Base-by-base conservation (phyloP, 208 protist species). In the Angomonas deanei region DNA sequence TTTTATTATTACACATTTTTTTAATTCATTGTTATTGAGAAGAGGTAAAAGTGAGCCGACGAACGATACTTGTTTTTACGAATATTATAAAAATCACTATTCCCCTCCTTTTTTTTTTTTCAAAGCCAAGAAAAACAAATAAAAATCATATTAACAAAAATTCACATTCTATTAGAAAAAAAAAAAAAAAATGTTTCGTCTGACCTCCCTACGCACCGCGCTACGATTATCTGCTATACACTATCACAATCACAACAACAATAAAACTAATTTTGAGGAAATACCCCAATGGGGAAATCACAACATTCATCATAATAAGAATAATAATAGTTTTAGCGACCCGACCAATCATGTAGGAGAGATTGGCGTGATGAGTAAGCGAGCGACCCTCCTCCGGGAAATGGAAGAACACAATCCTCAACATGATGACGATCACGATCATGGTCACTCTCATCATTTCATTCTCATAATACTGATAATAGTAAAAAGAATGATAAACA, bases 341-440 rank as follows among this genome's bases (percentile, higher is more conserved):
- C 71, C 79, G 8, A 82, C 75, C 11, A 88, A 78, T 39, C 71
- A 88, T 60, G 78, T 84, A 0, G 78, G 82, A 26, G 69, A 78
- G 30, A 57, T 82, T 28, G 82, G 78, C 21, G 78, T 85, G 15
- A 84, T 88, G 82, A 84, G 77, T 30, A 21, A 34, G 36, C 36
- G 36, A 8, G 15, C 36, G 36, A 42, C 36, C 36, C 15, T 42
- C 36, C 36, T 42, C 36, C 42, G 17, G 13, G 28, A 56, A n/a
- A 32, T 34, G 17, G 21, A 42, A 2, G 21, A 11, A 4, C 49
- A 58, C 32, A 23, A 30, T 21, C 48, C 27, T 34, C 30, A 49
- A 38, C 49, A 56, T 23, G 21, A 23, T 6, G 13, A 64, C 4
- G n/a, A 36, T 21, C 49, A 66, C 48, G 17, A 60, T 31, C 50